Conservation (phyloP, 768 basidiomycete species). For the Suillus sp. region DNA sequence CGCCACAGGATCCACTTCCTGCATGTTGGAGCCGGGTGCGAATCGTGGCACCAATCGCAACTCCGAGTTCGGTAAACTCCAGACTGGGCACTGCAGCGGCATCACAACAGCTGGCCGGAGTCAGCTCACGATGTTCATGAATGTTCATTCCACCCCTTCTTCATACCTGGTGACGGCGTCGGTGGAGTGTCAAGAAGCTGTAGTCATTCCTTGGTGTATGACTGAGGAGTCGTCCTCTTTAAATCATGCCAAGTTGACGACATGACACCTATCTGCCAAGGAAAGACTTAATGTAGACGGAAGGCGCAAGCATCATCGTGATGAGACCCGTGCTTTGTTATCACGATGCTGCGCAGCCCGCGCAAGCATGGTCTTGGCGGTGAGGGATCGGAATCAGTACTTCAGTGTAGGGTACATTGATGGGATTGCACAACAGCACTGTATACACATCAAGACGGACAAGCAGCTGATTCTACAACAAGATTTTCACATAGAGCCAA, state of each 20-base stretch:
- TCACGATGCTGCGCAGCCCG: not conserved
- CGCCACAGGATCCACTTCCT: no score
- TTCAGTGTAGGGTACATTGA: not conserved
- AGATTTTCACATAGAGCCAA: slow-evolving; percentile 14
- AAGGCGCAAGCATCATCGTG: not conserved
- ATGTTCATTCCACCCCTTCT: not conserved
- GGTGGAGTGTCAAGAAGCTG: not conserved
- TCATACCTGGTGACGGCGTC: not conserved
- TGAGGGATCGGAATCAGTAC: slow-evolving; percentile 1
- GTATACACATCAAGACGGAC: not conserved
- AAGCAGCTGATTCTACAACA: slow-evolving; percentile 4
- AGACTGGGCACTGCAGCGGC: no score
- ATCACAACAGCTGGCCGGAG: not conserved
- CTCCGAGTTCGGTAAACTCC: not conserved
- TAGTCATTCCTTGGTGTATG: not conserved
- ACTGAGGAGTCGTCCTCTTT: not conserved
- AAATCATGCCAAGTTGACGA: no score
- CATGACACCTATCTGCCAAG: not conserved
- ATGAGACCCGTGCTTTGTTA: not conserved
- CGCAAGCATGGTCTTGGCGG: not conserved
- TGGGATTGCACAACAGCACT: not conserved
- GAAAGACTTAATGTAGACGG: not conserved
- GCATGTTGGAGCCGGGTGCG: not conserved
- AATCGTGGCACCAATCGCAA: not conserved
- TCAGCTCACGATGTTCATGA: no score